Base-by-base conservation (phyloP, 148 eudicot genomes). In the Drosera capensis region DNA sequence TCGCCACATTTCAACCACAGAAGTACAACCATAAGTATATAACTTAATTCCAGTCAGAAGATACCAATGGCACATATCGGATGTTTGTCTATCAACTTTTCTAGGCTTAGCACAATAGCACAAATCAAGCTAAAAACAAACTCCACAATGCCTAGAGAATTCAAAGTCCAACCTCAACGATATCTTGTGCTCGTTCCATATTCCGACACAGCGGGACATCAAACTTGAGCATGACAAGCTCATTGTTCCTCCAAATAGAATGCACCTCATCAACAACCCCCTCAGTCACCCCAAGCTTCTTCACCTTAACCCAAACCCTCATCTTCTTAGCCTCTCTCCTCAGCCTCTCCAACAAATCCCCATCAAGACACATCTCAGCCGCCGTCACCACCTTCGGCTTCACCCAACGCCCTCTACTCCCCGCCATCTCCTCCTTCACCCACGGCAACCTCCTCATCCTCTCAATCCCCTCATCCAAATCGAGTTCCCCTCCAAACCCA, bases 171-270 rank as follows among this genome's bases (percentile, higher is more conserved):
- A 90, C 95, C 95, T 90, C 99, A 46, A 78, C 80, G 23, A 90
- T 90, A 57, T 90, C 99, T 37, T 70, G 62, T 1, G 95, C 99
- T 62, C 99, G 65, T 25, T 78, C 82, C 99, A 90, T 85, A 46
- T 90, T 90, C 14, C 74, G 59, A 54, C 81, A 71, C 65, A 90
- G 62, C 14, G 99, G 99, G 39, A 78, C 26, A 64, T 70, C 88
- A 65, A 85, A 80, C 51, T 72, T 82, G 21, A 86, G 25, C 88
- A 86, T 71, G 14, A 59, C 86, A 53, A 86, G 87, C 71, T 81
- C 93, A 68, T 70, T 66, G 41, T 60, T 54, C 54, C 66, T 68
- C 95, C 99, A 90, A 60, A 71, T 48, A 2, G 58, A 67, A 43
- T 54, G 61, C 66, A 90, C 48, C 49, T 80, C 80, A 58, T 76